Percentiles rank a stretch among this genome's conserved stretches.
These are phyloP conservation scores for Cinnamomum chago DNA, from an alignment of 164 flowering plant genomes.

Conservation along the genomic window DNA sequence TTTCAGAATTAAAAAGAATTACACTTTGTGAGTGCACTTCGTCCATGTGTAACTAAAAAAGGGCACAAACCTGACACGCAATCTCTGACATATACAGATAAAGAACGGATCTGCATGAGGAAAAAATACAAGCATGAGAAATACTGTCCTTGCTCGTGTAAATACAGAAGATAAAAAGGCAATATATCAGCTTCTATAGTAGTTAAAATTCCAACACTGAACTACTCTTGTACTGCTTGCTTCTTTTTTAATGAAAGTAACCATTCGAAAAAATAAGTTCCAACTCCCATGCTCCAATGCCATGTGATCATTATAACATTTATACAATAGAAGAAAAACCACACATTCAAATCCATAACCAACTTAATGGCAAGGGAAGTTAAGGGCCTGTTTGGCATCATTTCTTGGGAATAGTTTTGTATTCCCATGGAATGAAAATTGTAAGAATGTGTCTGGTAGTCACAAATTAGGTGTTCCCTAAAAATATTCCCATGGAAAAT, in stretches of 20 bases:
- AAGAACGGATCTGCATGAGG: slow-evolving; percentile 58
- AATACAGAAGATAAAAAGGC: background rate
- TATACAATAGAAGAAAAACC: background rate
- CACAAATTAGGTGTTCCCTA: too few species aligned
- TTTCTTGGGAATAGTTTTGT: too few species aligned
- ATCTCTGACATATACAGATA: slow-evolving; percentile 73
- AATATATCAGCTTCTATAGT: background rate
- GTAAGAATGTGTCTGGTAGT: too few species aligned
- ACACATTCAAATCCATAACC: background rate
- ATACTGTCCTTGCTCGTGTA: background rate
- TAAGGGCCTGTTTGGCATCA: background rate
- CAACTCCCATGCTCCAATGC: background rate
- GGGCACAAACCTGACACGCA: slow-evolving; percentile 59
- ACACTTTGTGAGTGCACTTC: background rate
- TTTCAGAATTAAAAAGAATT: background rate
- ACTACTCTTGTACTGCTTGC: too few species aligned
- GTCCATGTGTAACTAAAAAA: slow-evolving; percentile 1
- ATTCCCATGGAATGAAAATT: too few species aligned
- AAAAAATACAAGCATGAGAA: slow-evolving; percentile 18
- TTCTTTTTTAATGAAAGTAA: too few species aligned
- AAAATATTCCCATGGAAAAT: too few species aligned
- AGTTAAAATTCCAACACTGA: background rate
- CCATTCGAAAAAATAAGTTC: background rate
- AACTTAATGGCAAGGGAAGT: background rate
- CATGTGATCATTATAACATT: background rate